These are phyloP conservation scores for Clarireedia hainanense DNA, from an alignment of 2,329 filamentous ascomycete genomes.

Conservation along the genomic window DNA sequence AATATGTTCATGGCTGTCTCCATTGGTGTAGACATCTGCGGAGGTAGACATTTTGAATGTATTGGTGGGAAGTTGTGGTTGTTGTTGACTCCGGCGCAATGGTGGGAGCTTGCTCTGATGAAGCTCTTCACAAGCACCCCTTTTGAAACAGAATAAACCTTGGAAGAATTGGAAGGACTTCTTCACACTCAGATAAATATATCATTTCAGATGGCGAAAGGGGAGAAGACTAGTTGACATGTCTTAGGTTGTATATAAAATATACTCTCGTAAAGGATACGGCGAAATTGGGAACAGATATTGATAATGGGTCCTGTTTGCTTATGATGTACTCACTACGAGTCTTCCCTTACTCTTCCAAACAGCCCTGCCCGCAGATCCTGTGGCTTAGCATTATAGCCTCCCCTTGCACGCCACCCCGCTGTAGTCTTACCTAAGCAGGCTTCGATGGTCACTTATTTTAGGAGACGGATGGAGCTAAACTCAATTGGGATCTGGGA, in stretches of 20 bases:
- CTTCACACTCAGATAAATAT: not conserved
- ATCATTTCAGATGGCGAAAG: not conserved
- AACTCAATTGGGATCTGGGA: not conserved
- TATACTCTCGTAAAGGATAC: not conserved
- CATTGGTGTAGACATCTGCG: constrained; percentile 21
- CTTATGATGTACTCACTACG: no score
- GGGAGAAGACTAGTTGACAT: not conserved
- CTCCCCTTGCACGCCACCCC: not conserved
- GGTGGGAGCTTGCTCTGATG: not conserved
- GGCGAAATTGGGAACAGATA: no score
- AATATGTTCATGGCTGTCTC: constrained; percentile 26
- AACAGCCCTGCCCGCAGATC: not conserved
- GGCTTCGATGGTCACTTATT: no score
- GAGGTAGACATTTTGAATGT: constrained; percentile 25
- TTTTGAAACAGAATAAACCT: constrained; percentile 3
- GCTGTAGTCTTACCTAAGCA: not conserved
- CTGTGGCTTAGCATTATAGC: not conserved
- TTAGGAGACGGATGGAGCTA: not conserved
- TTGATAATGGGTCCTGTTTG: no score
- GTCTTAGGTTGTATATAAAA: no score
- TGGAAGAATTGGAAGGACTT: not conserved
- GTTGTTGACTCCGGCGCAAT: no score
- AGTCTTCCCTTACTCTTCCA: no score
- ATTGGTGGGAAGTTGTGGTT: not conserved
- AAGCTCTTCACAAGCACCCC: constrained; percentile 2